A percentile compares a stretch with the other conserved stretches of the same genome.
phyloP scores from a whole-genome alignment of 2,329 filamentous ascomycete species.

The Pseudogymnoascus sp. region DNA sequence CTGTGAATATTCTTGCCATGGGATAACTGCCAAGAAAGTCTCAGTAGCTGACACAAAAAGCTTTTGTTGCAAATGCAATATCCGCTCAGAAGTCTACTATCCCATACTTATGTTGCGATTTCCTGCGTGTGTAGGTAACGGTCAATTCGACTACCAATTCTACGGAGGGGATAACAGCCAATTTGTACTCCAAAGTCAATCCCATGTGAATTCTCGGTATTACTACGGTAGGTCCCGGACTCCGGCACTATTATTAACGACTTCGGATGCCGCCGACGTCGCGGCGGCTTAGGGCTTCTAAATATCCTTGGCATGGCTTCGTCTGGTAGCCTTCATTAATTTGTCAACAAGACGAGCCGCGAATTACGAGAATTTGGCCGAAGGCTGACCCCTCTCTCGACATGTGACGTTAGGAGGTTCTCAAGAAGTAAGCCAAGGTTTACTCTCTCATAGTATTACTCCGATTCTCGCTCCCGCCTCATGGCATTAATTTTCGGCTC shows the following conservation, averaged over 20 bases:
- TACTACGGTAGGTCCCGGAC: too few species aligned
- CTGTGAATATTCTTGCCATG: neutral
- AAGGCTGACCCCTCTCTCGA: neutral
- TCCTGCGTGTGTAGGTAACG: too few species aligned
- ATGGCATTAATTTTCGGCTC: neutral
- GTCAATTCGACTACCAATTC: too few species aligned
- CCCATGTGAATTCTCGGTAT: too few species aligned
- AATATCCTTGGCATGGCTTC: neutral
- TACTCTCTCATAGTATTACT: neutral
- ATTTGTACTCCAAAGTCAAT: too few species aligned
- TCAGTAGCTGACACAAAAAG: too few species aligned
- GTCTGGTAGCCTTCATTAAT: too few species aligned
- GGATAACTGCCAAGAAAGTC: neutral
- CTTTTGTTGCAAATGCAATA: neutral
- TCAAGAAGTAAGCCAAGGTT: neutral
- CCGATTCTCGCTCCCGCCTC: neutral
- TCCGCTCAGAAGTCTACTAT: neutral
- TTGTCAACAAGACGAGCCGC: too few species aligned
- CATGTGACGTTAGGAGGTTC: neutral
- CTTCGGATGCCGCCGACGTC: neutral
- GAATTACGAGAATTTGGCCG: neutral
- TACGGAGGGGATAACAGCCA: too few species aligned
- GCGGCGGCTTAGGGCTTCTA: neutral
- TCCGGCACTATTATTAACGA: too few species aligned
- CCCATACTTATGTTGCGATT: neutral